Evolutionary conservation across 805 yeast genomes (phyloP).

Genomic region (Kuraishia borneana): DNA sequence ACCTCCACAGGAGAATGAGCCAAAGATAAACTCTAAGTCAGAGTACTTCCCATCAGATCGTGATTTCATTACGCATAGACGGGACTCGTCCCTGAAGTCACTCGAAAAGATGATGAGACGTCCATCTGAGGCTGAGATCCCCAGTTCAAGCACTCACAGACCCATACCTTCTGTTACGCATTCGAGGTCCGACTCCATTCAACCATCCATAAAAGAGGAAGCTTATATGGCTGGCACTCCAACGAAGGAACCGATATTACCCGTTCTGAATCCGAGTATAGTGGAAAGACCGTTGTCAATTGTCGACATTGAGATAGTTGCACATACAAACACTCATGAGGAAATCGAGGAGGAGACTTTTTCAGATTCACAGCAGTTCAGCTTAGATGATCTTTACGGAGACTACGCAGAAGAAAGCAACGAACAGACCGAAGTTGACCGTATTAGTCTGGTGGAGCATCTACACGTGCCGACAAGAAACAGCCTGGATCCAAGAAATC

Average conservation of each 20-base stretch:
- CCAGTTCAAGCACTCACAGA: no score
- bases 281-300: conserved; percentile 8
- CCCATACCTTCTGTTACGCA: no score
- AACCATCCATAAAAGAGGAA: no score
- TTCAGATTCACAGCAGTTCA: conserved; percentile 1
- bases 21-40: background rate
- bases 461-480: conserved; percentile 1
- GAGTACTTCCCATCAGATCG: background rate
- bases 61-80: background rate
- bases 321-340: conserved; percentile 15
- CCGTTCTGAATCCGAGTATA: background rate
- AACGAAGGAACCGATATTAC: no score
- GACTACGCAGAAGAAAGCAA: conserved; percentile 14
- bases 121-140: no score
- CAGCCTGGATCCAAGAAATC: conserved; percentile 1
- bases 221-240: no score
- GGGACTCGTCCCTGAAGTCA: background rate
- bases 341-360: conserved; percentile 12
- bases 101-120: background rate
- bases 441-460: background rate
- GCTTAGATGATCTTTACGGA: conserved; percentile 14
- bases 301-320: conserved; percentile 18
- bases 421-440: conserved; percentile 3
- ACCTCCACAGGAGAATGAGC: background rate
- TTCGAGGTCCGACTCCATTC: no score